Percentiles rank a stretch among this genome's conserved stretches.
Conservation (phyloP, 306 rosid genomes). For the Cucumis cinereus region DNA sequence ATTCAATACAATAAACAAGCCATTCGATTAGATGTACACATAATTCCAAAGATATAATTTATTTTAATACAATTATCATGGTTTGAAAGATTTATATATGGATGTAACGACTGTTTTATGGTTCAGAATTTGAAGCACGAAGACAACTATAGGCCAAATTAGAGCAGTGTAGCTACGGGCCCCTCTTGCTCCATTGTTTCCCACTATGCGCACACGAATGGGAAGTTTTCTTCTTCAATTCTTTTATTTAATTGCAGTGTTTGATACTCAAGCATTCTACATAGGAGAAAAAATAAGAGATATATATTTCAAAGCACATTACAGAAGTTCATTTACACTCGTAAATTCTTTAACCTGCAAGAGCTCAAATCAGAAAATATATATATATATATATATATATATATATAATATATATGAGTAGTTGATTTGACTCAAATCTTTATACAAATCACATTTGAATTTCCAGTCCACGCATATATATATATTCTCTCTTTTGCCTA, state of each 20-base stretch:
- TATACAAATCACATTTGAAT: background rate
- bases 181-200: constrained; percentile 41
- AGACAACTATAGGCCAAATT: constrained; percentile 53
- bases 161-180: constrained; percentile 30
- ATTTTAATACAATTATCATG: background rate
- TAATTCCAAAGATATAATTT: background rate
- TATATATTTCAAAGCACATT: background rate
- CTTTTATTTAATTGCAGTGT: constrained; percentile 4
- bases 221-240: constrained; percentile 10
- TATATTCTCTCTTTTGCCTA: constrained; percentile 13
- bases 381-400: too few species aligned
- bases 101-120: background rate
- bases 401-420: background rate
- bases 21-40: background rate
- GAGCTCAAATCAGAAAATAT: background rate
- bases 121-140: background rate
- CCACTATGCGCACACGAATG: constrained; percentile 50
- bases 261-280: background rate
- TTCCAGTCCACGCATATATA: background rate
- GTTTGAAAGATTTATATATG: background rate
- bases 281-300: background rate
- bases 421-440: background rate
- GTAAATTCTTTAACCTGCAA: background rate
- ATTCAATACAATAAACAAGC: background rate
- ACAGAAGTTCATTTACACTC: background rate